Evolutionary conservation across 2,329 filamentous ascomycete genomes (phyloP), one percentile per base, ranked within the genome.

Genomic region (Ilyonectria mors-panacis): DNA sequence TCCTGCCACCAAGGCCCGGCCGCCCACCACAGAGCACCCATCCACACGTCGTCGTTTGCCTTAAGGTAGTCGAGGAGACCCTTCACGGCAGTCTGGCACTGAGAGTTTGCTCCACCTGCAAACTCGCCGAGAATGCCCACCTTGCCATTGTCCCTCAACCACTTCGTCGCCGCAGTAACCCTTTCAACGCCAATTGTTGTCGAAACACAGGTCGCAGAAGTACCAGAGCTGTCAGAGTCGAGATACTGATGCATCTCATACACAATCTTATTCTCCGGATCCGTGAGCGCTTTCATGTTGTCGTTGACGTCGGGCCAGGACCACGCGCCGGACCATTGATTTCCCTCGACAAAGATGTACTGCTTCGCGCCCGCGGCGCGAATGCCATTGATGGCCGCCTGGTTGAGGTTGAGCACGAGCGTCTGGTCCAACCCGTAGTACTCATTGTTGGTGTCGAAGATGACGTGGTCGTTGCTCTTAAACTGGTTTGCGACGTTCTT

Each of bases 381-480:
- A 76, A 92, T 90, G 66, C 85, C 88, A 74, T 90, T 78, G 72
- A 92, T 90, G 62, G 89, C 89, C 9, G 87, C 89, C 76, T 91
- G 89, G 83, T 91, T 91, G 51, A 91, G 85, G 71, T 86, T 79
- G 8, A 88, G 79, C 9, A 91, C 88, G 4, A 91, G 85, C 1
- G 76, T 78, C 76, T 90, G 87, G 75, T 89, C 86, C 85, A 91
- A 88, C 75, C 85, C 84, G 78, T 91, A 81, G 78, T 89, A 91
- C 81, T 92, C 89, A 78, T 91, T 92, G 85, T 91, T 91, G 67
- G 87, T 90, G 79, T 91, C 88, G 70, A 91, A 91, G 75, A 91
- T 83, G 72, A 91, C 87, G 28, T 83, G 83, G 51, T 78, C 73
- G 80, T 91, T 88, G 75, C 76, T 75, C 69, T 81, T 83, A 78